Base-by-base conservation (phyloP, 2,329 filamentous ascomycete genomes). In the Aulographum hederae region DNA sequence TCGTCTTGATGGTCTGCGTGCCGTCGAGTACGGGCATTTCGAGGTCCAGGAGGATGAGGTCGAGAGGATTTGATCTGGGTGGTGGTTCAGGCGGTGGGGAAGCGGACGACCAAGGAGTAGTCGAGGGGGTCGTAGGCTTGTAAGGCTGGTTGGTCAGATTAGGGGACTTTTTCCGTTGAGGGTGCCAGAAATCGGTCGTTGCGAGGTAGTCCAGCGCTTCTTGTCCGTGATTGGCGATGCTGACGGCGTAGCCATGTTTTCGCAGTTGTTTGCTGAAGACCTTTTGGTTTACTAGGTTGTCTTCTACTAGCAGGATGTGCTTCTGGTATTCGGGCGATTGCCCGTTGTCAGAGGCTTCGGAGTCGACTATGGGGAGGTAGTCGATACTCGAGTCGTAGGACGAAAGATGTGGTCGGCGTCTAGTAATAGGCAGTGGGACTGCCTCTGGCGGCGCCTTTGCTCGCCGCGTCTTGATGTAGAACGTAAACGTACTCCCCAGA, bases 251-350 rank as follows among this genome's bases (percentile, higher is more conserved):
- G 12, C 51, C 50, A 15, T 38, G 35, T 33, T 47, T 49, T 6
- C 37, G 40, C 6, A 54, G 44, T 30, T 52, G 49, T 32, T 47
- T 45, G 12, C 41, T 38, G 0, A 52, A 39, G 1, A 54, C 48
- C 12, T 42, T 45, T 36, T 54, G 50, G 30, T 54, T 54, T 15
- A 54, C 43, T 5, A 51, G 32, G 19, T 54, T 54, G 27, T 54
- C 51, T 37, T 54, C 51, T 2, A 53, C 51, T 16, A 34, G 13
- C 5, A n/a, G 21, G 14, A 2, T 34, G 30, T 3, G n/a, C n/a
- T n/a, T n/a, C n/a, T n/a, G n/a, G n/a, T n/a, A n/a, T n/a, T 31
- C 34, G 6, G n/a, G n/a, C n/a, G n/a, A n/a, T 32, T 35, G 10
- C 32, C 20, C 2, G 32, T 26, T 14, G 17, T 8, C 21, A 25